Base-by-base conservation (phyloP, 768 basidiomycete genomes). In the Cystobasidium ongulense region DNA sequence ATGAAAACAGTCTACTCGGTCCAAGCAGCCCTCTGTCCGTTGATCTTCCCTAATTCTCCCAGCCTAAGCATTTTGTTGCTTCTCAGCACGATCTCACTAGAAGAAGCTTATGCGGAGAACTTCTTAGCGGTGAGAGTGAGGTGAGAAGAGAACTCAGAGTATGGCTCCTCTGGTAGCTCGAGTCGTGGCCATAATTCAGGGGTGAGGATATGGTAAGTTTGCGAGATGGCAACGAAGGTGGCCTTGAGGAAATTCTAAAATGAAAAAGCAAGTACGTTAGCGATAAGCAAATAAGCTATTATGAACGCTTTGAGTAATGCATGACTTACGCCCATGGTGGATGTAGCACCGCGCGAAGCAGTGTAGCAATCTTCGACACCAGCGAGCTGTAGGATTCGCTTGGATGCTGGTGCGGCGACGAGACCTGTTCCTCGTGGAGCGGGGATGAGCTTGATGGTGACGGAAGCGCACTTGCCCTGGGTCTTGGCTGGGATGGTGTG, bases 401-500 rank as follows among this genome's bases (percentile, higher is more conserved):
- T 97, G 77, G 88, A 92, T 57, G 95, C 95, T 50, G 95, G 96
- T 63, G 96, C 96, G 80, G 96, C 96, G 80, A 99, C 96, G 83
- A 99, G 94, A 85, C 95, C 96, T 77, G 96, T 99, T 81, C 96
- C 96, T 79, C 96, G 90, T 72, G 94, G 79, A 93, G 95, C 96
- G 79, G 96, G 95, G 80, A 99, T 94, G 80, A 99, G 87, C 80
- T 94, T 91, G 84, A 93, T 96, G 92, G 92, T 96, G 84, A 99
- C 96, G 76, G 95, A 98, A 76, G 94, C 96, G 78, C 92, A 90
- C 86, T 98, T 98, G 76, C 96, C 96, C 83, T 89, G 89, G 81
- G 97, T 94, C 85, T 99, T 99, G 81, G 90, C 91, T 54, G 96
- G 96, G 72, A 99, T 94, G 75, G 96, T 99, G 86, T 99, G 96